Conservation (phyloP, 148 eudicot genomes). For the Diospyros kaki region DNA sequence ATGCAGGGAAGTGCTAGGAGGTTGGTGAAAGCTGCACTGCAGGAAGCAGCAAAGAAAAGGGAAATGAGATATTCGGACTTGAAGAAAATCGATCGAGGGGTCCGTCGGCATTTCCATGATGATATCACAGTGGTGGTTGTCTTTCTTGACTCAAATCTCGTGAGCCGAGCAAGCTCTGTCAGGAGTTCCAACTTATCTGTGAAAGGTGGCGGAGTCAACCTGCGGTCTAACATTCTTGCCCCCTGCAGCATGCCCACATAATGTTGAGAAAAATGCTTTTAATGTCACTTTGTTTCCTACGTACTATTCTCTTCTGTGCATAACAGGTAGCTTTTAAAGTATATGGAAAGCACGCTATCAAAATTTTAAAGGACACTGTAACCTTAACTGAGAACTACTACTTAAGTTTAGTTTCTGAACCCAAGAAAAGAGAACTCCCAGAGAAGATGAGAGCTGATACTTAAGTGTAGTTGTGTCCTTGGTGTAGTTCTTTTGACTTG, state of each 20-base stretch:
- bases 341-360: not conserved
- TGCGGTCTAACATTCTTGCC: conserved; percentile 25
- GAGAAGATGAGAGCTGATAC: not conserved
- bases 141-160: conserved; percentile 35
- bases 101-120: conserved; percentile 43
- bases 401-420: not conserved
- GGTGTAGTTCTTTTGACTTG: not conserved
- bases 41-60: conserved; percentile 45
- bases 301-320: not conserved
- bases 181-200: conserved; percentile 29
- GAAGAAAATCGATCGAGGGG: conserved; percentile 45
- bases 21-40: conserved; percentile 40
- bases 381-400: not conserved
- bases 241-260: conserved; percentile 17
- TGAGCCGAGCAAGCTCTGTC: conserved; percentile 30
- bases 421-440: not conserved
- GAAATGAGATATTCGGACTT: conserved; percentile 47
- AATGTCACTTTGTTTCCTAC: conserved; percentile 2
- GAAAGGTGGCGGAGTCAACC: conserved; percentile 31
- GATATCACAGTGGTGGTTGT: conserved; percentile 36
- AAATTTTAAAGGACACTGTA: not conserved
- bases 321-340: not conserved
- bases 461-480: not conserved
- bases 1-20: conserved; percentile 48
- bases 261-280: not conserved